These are phyloP conservation scores for Entamoeba invadens DNA, from an alignment of 208 protist species.

Conservation along the genomic window DNA sequence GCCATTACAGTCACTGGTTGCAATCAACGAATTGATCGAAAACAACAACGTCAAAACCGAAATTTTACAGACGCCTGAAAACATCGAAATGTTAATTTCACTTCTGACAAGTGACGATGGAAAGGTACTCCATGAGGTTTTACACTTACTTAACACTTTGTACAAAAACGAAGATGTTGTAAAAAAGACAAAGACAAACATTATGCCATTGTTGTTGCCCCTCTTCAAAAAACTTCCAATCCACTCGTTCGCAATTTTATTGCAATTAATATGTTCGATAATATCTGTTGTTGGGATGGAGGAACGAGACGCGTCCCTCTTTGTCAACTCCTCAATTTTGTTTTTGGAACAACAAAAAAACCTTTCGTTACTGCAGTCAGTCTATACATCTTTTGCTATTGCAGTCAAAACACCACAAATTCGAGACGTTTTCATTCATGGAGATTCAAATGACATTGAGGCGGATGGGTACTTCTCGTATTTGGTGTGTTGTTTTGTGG, in stretches of 20 bases:
- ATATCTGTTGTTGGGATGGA: neutral
- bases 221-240: neutral
- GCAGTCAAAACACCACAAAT: neutral
- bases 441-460: neutral
- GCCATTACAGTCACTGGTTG: neutral
- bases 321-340: neutral
- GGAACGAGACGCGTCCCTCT: neutral
- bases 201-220: neutral
- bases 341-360: neutral
- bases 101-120: neutral
- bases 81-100: neutral
- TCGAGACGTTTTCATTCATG: neutral
- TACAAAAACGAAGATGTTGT: neutral
- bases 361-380: neutral
- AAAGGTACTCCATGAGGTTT: neutral
- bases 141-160: neutral
- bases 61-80: neutral
- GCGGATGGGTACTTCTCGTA: neutral
- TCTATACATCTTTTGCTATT: neutral
- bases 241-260: neutral
- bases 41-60: neutral
- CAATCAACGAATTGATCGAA: neutral
- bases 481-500: neutral
- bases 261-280: neutral
- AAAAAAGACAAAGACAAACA: neutral